Percentiles rank a stretch among this genome's conserved stretches.
Evolutionary conservation across 805 yeast species (phyloP).

Genomic region (Ogataea neopini): DNA sequence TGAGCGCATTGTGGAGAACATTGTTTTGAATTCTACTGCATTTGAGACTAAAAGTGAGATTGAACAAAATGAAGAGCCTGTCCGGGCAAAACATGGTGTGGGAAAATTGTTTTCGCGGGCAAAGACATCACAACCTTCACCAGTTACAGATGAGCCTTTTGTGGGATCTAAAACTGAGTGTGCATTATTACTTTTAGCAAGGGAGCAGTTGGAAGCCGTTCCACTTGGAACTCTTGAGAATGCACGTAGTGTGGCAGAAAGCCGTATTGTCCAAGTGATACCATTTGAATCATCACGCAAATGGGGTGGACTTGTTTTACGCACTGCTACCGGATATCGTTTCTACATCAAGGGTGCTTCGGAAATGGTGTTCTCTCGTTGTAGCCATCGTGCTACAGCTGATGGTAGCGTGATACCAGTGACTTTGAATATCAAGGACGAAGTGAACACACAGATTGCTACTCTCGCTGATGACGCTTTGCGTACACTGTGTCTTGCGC

Average conservation of each 20-base stretch:
- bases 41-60: constrained; percentile 59
- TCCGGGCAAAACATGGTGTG: constrained; percentile 46
- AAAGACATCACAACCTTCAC: neutral
- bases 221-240: constrained; percentile 45
- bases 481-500: constrained; percentile 87
- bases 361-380: constrained; percentile 71
- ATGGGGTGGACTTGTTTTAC: constrained; percentile 83
- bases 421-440: constrained; percentile 35
- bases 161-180: constrained; percentile 95
- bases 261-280: constrained; percentile 61
- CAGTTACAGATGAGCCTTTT: constrained; percentile 50
- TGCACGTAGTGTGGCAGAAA: constrained; percentile 40
- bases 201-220: constrained; percentile 51
- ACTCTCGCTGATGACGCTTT: constrained; percentile 75
- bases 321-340: constrained; percentile 50
- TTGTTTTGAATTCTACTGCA: constrained; percentile 83
- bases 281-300: constrained; percentile 93
- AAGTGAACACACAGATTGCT: constrained; percentile 34
- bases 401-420: constrained; percentile 33
- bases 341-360: constrained; percentile 91
- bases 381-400: constrained; percentile 43
- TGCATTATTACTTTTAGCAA: constrained; percentile 74
- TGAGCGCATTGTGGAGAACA: constrained; percentile 49
- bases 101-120: constrained; percentile 50
- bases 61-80: constrained; percentile 12